Evolutionary conservation across 805 yeast genomes (phyloP), one percentile per base, ranked within the genome.

Genomic region (Ogataea nakhonphanomensis): DNA sequence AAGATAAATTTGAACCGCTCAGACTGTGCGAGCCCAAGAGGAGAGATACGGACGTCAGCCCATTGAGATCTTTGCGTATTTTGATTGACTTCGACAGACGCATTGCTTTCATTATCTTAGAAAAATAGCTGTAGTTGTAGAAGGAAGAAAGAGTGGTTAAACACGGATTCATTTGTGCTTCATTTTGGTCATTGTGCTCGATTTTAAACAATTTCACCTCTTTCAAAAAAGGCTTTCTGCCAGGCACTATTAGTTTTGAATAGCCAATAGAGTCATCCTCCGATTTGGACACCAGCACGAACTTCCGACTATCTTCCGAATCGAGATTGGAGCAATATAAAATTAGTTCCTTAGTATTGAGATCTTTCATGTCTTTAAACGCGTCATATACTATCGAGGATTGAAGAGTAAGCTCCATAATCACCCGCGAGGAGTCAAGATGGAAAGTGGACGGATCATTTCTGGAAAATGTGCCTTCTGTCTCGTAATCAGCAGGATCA

Each of bases 201-300:
- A 59, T 58, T 20, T 50, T 55, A 46, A 49, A 67, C 1, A 76
- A 51, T n/a, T 57, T 68, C 23, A 86, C 57, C 30, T 79, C 78
- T 45, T 84, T 91, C 24, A 88, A 58, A 9, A 79, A 74, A 2
- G 78, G 66, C 49, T 73, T 70, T 34, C 76, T 84, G 44, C 71
- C 73, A 0, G 95, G 95, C 33, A 81, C 70, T 8, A 73, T 69
- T 14, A 86, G 65, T 53, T 82, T 80, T 28, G 86, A 79, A 37
- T 71, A 67, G 0, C 95, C 95, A 33, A 85, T 70, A n/a, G 63
- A 44, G 20, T 80, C 84, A 8, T 91, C 85, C 28, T 70, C 54
- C 3, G 66, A 61, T 38, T 49, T 72, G 0, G 93, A 81, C 5
- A 84, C 73, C 38, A 88, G 71, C 20, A 72, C 66, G 33, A 81